A percentile compares a stretch with the other conserved stretches of the same genome.
Evolutionary conservation across 129 eudicot species (phyloP).

Genomic region (Chrysanthemum lavandulifolium): DNA sequence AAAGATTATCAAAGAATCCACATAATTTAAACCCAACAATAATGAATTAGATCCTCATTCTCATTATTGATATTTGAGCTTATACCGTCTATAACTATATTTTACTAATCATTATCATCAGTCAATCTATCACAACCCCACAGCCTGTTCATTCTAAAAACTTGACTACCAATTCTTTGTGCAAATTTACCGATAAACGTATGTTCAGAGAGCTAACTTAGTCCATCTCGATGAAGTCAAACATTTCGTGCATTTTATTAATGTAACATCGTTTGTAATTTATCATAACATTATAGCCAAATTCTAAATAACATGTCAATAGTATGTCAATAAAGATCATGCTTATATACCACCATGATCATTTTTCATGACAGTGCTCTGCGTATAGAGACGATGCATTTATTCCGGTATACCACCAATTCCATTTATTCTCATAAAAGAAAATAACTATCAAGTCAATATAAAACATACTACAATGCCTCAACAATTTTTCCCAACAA

Average conservation of each 20-base stretch:
- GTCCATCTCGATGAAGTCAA: neutral
- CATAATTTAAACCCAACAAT: neutral
- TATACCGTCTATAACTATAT: neutral
- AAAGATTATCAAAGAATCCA: neutral
- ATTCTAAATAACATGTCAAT: neutral
- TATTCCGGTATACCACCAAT: no score
- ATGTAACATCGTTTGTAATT: conserved; percentile 2
- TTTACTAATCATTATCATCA: neutral
- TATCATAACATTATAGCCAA: neutral
- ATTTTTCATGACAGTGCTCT: no score
- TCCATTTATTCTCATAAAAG: no score
- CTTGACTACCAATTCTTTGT: neutral
- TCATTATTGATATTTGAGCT: neutral
- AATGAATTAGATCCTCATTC: neutral
- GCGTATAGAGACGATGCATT: no score
- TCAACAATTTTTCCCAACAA: no score
- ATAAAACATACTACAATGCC: no score
- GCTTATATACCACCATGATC: neutral
- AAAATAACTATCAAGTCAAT: no score
- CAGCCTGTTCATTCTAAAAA: neutral
- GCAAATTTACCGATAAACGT: neutral
- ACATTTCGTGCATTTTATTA: neutral
- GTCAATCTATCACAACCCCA: neutral
- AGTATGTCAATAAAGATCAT: neutral
- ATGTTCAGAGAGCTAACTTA: neutral